phyloP scores from a whole-genome alignment of 768 basidiomycete genomes.

The Mycena indigotica region DNA sequence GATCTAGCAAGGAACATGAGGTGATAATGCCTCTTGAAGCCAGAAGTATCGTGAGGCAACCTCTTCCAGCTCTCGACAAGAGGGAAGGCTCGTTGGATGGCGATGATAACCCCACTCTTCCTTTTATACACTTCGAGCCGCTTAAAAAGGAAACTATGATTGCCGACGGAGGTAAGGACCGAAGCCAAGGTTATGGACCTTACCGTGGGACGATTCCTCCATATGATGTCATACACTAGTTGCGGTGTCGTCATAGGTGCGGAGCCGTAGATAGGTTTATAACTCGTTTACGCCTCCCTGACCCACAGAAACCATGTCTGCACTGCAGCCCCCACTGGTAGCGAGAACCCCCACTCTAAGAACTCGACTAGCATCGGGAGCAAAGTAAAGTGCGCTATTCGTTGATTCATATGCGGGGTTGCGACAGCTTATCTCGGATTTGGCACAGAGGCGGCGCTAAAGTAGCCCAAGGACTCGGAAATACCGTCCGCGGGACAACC shows the following conservation, averaged over 20 bases:
- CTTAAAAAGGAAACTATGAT: not conserved
- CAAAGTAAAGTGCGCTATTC: not conserved
- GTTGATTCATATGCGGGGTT: not conserved
- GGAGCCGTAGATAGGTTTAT: not conserved
- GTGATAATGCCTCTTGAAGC: no score
- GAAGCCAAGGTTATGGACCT: not conserved
- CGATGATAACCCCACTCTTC: no score
- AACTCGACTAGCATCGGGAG: not conserved
- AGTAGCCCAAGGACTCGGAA: constrained; percentile 40
- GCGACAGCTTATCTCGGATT: not conserved
- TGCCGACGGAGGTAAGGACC: not conserved
- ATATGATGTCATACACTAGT: not conserved
- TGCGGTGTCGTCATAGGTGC: not conserved
- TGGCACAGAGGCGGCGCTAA: constrained; percentile 4
- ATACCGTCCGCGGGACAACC: constrained; percentile 46
- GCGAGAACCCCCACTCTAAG: not conserved
- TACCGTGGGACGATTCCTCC: not conserved
- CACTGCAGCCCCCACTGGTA: no score
- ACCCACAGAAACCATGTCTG: not conserved
- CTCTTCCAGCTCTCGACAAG: no score
- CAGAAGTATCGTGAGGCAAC: no score
- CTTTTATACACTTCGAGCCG: no score
- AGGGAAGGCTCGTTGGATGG: no score
- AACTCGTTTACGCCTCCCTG: not conserved
- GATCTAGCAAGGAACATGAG: no score